A percentile compares a stretch with the other conserved stretches of the same genome.
phyloP scores from a whole-genome alignment of 2,329 filamentous ascomycete species.

The Colletotrichum tamarilloi region DNA sequence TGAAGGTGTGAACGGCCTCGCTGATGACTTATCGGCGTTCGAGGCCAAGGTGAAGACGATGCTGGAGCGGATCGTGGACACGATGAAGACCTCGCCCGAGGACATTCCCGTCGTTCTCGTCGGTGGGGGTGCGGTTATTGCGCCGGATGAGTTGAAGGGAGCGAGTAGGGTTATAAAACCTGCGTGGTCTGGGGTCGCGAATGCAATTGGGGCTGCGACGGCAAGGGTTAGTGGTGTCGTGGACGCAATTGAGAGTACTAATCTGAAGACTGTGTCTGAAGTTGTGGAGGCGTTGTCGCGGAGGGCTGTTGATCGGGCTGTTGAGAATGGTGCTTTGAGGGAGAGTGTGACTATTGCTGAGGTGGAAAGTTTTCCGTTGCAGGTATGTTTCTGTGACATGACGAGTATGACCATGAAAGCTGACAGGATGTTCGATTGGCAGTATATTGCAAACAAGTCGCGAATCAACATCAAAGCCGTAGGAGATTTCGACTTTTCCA shows the following conservation, averaged over 20 bases:
- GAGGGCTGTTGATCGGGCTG: constrained; percentile 56
- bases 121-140: constrained; percentile 70
- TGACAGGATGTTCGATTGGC: constrained; percentile 18
- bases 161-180: constrained; percentile 68
- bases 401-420: background rate
- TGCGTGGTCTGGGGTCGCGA: constrained; percentile 68
- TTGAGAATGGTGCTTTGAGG: constrained; percentile 57
- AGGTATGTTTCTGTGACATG: constrained; percentile 44
- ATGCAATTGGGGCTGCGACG: constrained; percentile 73
- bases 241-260: constrained; percentile 62
- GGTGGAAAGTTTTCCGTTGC: constrained; percentile 65
- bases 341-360: constrained; percentile 61
- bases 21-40: constrained; percentile 50
- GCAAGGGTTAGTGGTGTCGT: constrained; percentile 67
- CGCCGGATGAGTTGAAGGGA: constrained; percentile 64
- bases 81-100: constrained; percentile 71
- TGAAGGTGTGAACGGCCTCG: constrained; percentile 41
- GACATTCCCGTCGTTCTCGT: constrained; percentile 71
- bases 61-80: constrained; percentile 68
- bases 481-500: constrained; percentile 63
- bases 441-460: constrained; percentile 65
- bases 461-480: constrained; percentile 69
- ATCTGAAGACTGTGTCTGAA: constrained; percentile 49
- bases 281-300: constrained; percentile 51
- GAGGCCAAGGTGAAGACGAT: constrained; percentile 57